Evolutionary conservation across 441 rosid species (phyloP), one percentile per base, ranked within the genome.

Genomic region (Erodium texanum): DNA sequence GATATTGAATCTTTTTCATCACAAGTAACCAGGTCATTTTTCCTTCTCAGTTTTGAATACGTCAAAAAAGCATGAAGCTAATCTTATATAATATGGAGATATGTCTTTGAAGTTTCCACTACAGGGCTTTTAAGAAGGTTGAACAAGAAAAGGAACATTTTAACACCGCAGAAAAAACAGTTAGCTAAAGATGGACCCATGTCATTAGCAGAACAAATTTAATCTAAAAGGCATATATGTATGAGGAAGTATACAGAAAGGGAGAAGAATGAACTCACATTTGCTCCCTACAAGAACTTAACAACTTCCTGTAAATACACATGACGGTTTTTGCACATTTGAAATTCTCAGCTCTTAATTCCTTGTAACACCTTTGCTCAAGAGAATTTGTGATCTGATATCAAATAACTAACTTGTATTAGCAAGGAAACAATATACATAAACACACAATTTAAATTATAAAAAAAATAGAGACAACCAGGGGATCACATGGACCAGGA

Each of bases 311-410:
- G 72, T 90, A 93, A 76, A 90, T 80, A 82, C 86, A 87, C 66
- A 86, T 74, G 66, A 90, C 89, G 34, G 86, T 93, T 82, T 86
- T 88, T 15, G 86, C 97, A 22, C 85, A 85, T 80, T 89, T 93
- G 74, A 81, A 82, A 74, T 87, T 84, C 76, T 82, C 93, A 72
- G 85, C 84, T 27, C 97, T 84, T 79, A 93, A 73, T 76, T 90
- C 97, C 83, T 91, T 93, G 87, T 81, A 93, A 75, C 88, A 89
- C 79, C 85, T 85, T 76, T 86, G 97, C 90, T 93, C 93, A 58
- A 93, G 78, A 45, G 81, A 77, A 66, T 78, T 80, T 5, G 96
- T 87, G 73, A 93, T 93, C 93, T 93, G 90, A 12, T 14, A 11
- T 23, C 16, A 62, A 11, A 23, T 15, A 2, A 15, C 2, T 27